A percentile compares a stretch with the other conserved stretches of the same genome.
Conservation (phyloP, 2,329 filamentous ascomycete species). For the Phaeosphaeria sp. region DNA sequence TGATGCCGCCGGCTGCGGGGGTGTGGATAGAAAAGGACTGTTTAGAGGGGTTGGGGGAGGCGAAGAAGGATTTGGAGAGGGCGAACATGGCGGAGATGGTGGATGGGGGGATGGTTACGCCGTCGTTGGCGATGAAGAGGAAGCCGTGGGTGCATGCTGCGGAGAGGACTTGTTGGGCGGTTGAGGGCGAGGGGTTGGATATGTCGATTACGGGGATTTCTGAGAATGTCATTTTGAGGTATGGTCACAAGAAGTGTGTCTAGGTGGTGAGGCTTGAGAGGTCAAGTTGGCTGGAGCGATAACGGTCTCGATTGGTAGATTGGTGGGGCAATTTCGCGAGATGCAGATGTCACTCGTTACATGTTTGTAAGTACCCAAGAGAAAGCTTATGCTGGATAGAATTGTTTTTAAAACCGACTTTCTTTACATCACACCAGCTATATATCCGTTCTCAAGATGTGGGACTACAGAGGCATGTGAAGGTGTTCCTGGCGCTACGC, state of each 20-base stretch:
- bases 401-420: no score
- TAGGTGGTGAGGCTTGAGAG: background rate
- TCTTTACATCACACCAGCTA: no score
- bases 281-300: background rate
- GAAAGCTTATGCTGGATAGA: no score
- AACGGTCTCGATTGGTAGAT: background rate
- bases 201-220: slow-evolving; percentile 85
- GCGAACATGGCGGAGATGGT: slow-evolving; percentile 76
- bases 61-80: slow-evolving; percentile 76
- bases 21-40: slow-evolving; percentile 74
- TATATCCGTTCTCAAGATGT: background rate
- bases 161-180: slow-evolving; percentile 73
- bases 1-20: slow-evolving; percentile 64
- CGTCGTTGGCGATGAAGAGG: slow-evolving; percentile 82
- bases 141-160: slow-evolving; percentile 87
- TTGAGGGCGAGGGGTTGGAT: slow-evolving; percentile 64
- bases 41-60: slow-evolving; percentile 74
- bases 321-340: background rate
- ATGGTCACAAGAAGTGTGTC: background rate
- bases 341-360: no score
- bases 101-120: slow-evolving; percentile 69
- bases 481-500: background rate
- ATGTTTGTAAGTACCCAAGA: no score
- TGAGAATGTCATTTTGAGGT: slow-evolving; percentile 2
- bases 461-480: background rate